Percentiles rank a stretch among this genome's conserved stretches.
Conservation (phyloP, 2,329 filamentous ascomycete species). For the Xylariomycetidae sp. region DNA sequence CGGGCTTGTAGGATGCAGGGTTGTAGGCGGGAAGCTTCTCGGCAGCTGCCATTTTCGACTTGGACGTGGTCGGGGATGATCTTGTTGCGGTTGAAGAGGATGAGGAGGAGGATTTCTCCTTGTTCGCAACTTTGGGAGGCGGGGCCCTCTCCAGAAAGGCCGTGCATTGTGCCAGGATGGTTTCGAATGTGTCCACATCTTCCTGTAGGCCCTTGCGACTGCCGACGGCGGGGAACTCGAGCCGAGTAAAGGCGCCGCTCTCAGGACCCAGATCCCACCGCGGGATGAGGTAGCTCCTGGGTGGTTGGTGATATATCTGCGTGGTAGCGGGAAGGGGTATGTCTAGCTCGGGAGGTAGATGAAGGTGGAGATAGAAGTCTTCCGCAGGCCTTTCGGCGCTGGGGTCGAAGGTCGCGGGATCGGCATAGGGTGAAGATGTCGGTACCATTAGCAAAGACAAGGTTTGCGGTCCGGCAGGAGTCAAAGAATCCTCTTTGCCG, state of each 20-base stretch:
- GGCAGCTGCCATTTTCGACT: slow-evolving; percentile 35
- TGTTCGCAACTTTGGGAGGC: slow-evolving; percentile 45
- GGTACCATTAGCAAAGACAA: slow-evolving; percentile 94
- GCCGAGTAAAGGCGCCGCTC: slow-evolving; percentile 83
- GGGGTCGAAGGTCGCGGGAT: slow-evolving; percentile 48
- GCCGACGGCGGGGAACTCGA: slow-evolving; percentile 79
- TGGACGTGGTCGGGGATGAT: slow-evolving; percentile 28
- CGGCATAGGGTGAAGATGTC: slow-evolving; percentile 69
- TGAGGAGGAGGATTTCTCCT: slow-evolving; percentile 17
- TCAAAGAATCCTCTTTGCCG: slow-evolving; percentile 79
- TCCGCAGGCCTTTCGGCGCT: slow-evolving; percentile 59
- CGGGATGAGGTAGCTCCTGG: slow-evolving; percentile 87
- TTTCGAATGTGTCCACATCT: slow-evolving; percentile 94
- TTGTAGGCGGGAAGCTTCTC: slow-evolving; percentile 66
- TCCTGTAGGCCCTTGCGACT: slow-evolving; percentile 74
- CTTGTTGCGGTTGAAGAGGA: slow-evolving; percentile 15
- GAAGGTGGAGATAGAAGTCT: slow-evolving; percentile 95
- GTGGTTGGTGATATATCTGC: slow-evolving; percentile 94
- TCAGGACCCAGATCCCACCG: slow-evolving; percentile 90
- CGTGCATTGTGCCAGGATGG: slow-evolving; percentile 95
- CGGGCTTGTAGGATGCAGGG: slow-evolving; percentile 72
- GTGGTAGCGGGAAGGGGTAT: slow-evolving; percentile 91
- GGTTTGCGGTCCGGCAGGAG: slow-evolving; percentile 81
- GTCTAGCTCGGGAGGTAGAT: slow-evolving; percentile 90
- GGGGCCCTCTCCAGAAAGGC: slow-evolving; percentile 84